A percentile compares a stretch with the other conserved stretches of the same genome.
These are phyloP conservation scores for Pleurozium schreberi DNA, from an alignment of 225 moss, liverwort and hornwort genomes.

Conservation along the genomic window DNA sequence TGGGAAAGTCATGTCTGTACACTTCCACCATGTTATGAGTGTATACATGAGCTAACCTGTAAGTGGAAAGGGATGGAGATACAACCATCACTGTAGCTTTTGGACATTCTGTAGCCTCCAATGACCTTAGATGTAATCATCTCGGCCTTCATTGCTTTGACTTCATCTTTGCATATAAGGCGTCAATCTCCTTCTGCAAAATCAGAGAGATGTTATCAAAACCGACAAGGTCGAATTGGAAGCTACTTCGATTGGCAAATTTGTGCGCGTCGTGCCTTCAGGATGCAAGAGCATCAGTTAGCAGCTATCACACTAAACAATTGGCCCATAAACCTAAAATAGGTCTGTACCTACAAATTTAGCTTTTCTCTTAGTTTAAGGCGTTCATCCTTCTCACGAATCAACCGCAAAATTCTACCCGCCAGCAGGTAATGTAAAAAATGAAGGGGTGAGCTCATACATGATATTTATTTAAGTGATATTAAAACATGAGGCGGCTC, in stretches of 20 bases:
- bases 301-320: not conserved
- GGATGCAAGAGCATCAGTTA: not conserved
- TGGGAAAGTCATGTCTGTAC: not conserved
- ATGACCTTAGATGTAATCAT: not conserved
- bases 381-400: not conserved
- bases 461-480: not conserved
- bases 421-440: not conserved
- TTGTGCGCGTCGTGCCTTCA: not conserved
- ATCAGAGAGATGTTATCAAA: not conserved
- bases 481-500: not conserved
- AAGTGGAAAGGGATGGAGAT: not conserved
- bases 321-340: not conserved
- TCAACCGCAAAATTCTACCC: not conserved
- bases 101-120: not conserved
- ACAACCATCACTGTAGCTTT: not conserved
- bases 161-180: conserved; percentile 28
- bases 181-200: conserved; percentile 53
- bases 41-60: not conserved
- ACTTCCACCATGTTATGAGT: not conserved
- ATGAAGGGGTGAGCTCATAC: not conserved
- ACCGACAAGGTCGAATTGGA: not conserved
- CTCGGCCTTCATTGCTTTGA: conserved; percentile 7
- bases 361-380: not conserved
- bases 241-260: not conserved
- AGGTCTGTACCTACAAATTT: not conserved